Base-by-base conservation (phyloP, 1,284 basidiomycete genomes). In the Ceratobasidium sp. region DNA sequence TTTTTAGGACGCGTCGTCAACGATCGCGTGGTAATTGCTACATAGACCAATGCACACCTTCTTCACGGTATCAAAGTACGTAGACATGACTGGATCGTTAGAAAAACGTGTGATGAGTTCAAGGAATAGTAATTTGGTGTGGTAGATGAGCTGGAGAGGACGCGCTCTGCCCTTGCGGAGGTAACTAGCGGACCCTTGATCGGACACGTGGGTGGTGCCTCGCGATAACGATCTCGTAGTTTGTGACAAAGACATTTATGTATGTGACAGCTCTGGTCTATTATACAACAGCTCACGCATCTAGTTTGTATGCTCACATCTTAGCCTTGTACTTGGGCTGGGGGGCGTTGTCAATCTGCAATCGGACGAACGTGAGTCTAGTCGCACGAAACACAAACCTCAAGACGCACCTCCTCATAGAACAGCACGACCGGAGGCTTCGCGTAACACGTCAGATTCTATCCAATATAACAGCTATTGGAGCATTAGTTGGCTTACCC, bases 31-130 rank as follows among this genome's bases (percentile, higher is more conserved):
- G 61, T 17, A 44, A 9, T 17, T 25, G 62, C 37, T 6, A 17
- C 19, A 34, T 46, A 15, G n/a, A 56, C 25, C 7, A 15, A 7
- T 13, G 80, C 88, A 79, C 80, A 92, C 96, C 82, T 84, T 94
- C 84, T 90, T 92, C 78, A 97, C 90, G 15, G 91, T 92, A 80
- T 95, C 90, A 81, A 97, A 90, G 85, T 95, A 97, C 44, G 96
- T 95, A 15, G 93, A 87, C 95, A 96, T 95, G 69, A 32, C 43
- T 71, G 25, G 43, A 17, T 71, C 57, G 69, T 71, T 68, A 43
- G 25, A 67, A 52, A 67, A 34, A 67, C 44, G n/a, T 52, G 44
- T 15, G 37, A 13, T n/a, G 19, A 11, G 46, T n/a, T 32, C 65
- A 67, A 37, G 29, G 49, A 68, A 29, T 6, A 57, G 44, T 9